Base-by-base conservation (phyloP, 805 yeast species). In the Candida pini region DNA sequence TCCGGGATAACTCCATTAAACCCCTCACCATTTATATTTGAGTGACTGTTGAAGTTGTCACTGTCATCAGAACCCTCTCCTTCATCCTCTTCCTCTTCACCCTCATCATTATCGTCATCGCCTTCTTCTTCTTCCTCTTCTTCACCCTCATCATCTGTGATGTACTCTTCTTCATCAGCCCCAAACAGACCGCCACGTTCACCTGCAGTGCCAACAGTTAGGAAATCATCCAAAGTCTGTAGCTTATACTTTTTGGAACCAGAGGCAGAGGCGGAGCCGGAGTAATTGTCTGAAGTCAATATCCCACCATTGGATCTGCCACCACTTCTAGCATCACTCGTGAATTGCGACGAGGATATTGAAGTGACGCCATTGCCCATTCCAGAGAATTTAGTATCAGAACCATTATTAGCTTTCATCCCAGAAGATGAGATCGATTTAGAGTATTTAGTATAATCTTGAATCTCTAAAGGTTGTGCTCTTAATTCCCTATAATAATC, bases 171-270 rank as follows among this genome's bases (percentile, higher is more conserved):
- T n/a, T 29, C 26, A 20, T 15, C 18, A 13, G 51, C 9, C 42
- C 61, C 8, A 28, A 14, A 17, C 18, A 47, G 54, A 15, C 28
- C 38, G 44, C 64, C 39, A 40, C 63, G 59, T 10, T 71, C 60
- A 39, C 69, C 69, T 2, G 73, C 81, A 46, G 32, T 31, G 16
- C 36, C 41, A 22, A 18, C 35, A 15, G 27, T 47, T 27, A 89
- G 78, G 54, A 89, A 89, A 41, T 89, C 97, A 51, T 89, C 97
- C 38, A 89, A 61, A 38, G 89, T 82, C 54, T 86, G 95, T 25
- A 83, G 57, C 39, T 74, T 71, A 48, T 76, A 80, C 35, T 64
- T 67, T 43, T 58, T 63, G 20, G 48, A 46, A 14, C 48, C 43
- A 5, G 40, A 13, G 10, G 13, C 25, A 8, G 23, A 20, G 23